phyloP scores from a whole-genome alignment of 306 rosid genomes.

The Hippophae rhamnoides region DNA sequence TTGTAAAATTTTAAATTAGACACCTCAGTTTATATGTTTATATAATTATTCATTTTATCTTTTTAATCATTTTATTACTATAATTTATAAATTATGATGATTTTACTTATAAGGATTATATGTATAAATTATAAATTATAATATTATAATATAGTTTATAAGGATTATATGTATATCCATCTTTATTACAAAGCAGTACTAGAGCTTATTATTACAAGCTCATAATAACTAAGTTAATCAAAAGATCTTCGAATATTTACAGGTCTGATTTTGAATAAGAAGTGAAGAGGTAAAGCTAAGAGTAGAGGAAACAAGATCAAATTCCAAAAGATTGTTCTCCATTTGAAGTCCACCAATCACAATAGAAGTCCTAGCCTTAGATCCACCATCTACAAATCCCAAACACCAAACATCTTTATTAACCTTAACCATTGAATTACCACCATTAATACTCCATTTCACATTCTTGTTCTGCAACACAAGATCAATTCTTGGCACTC shows the following conservation, averaged over 20 bases:
- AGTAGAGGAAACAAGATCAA: conserved; percentile 34
- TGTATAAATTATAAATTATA: too few relatives aligned
- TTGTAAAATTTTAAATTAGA: too few relatives aligned
- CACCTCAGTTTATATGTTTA: too few relatives aligned
- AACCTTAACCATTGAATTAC: conserved; percentile 16
- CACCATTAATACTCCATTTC: conserved; percentile 1
- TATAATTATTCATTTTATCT: too few relatives aligned
- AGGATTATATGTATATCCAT: too few relatives aligned
- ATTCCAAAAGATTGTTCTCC: conserved; percentile 45
- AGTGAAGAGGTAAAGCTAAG: conserved; percentile 48
- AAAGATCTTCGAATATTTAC: conserved; percentile 19
- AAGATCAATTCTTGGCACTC: conserved; percentile 26
- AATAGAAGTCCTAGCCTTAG: conserved; percentile 26
- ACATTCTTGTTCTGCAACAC: conserved; percentile 8
- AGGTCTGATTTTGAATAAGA: conserved; percentile 22
- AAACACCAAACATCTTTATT: conserved; percentile 19
- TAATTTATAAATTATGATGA: too few relatives aligned
- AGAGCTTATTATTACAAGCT: too few relatives aligned
- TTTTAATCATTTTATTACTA: too few relatives aligned
- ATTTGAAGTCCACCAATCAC: conserved; percentile 55
- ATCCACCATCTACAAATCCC: conserved; percentile 27
- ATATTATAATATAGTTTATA: too few relatives aligned
- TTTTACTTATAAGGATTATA: too few relatives aligned
- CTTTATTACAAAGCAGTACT: too few relatives aligned
- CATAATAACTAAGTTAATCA: background rate